A percentile compares a stretch with the other conserved stretches of the same genome.
These are phyloP conservation scores for Osmanthus fragrans DNA, from an alignment of 257 asterid species.

Conservation along the genomic window DNA sequence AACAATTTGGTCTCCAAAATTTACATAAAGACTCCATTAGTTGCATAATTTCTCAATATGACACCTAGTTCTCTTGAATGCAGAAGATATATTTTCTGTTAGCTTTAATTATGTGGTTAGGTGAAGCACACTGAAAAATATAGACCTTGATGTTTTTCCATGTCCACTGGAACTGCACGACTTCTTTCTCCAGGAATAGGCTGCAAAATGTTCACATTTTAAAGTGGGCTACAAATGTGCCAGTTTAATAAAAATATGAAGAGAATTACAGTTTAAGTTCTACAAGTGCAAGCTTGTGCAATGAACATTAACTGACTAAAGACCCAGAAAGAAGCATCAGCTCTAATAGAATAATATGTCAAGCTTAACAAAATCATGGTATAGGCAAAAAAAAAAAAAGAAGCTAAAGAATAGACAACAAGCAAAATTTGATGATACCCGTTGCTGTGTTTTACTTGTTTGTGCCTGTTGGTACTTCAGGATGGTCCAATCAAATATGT, in stretches of 20 bases:
- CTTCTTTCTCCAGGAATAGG: slow-evolving; percentile 80
- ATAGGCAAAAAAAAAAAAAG: background rate
- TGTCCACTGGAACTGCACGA: slow-evolving; percentile 58
- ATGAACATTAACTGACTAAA: background rate
- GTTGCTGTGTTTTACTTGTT: slow-evolving; percentile 68
- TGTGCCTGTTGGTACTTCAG: slow-evolving; percentile 95
- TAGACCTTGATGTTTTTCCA: slow-evolving; percentile 72
- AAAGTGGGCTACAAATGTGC: background rate
- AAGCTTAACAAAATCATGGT: background rate
- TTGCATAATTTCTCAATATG: background rate
- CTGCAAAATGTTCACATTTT: slow-evolving; percentile 45
- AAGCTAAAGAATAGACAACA: slow-evolving; percentile 9
- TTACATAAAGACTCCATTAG: slow-evolving; percentile 3
- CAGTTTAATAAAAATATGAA: background rate
- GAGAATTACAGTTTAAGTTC: background rate
- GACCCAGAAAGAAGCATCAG: background rate
- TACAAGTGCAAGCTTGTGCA: background rate
- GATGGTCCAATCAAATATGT: slow-evolving; percentile 96
- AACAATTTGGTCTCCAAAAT: background rate
- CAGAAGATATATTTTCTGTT: slow-evolving; percentile 4
- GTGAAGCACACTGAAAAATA: background rate
- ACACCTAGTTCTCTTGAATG: background rate
- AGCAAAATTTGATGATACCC: slow-evolving; percentile 48
- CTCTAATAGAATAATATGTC: background rate
- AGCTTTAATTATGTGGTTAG: background rate